These are phyloP conservation scores for Tulasnella sp. DNA, from an alignment of 768 basidiomycete species.

Conservation along the genomic window DNA sequence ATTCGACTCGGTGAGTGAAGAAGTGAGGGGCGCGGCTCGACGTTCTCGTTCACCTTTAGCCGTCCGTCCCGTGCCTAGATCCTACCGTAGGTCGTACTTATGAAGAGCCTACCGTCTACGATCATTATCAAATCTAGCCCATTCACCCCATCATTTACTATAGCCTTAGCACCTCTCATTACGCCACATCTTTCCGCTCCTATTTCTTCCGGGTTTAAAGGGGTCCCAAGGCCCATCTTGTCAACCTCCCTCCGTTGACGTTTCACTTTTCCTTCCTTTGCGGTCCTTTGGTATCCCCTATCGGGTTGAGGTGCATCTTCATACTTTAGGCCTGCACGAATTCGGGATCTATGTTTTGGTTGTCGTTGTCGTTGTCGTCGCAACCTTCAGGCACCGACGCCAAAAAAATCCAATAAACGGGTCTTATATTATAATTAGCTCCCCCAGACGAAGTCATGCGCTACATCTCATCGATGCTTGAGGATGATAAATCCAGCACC, in stretches of 20 bases:
- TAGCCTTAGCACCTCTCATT: conserved; percentile 47
- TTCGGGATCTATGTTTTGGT: background rate
- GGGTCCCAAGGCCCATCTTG: conserved; percentile 34
- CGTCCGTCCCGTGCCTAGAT: background rate
- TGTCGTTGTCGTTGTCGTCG: background rate
- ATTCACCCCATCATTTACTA: background rate
- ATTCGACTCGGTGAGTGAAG: background rate
- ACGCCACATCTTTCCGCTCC: background rate
- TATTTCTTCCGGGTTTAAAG: background rate
- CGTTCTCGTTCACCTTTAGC: background rate
- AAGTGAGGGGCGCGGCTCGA: background rate
- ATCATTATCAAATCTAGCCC: background rate
- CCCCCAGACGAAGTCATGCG: background rate
- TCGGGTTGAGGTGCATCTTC: background rate
- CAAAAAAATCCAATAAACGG: background rate
- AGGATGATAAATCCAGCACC: background rate
- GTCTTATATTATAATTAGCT: background rate
- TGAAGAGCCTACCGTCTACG: background rate
- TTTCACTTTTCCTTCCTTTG: background rate
- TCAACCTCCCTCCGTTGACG: no score
- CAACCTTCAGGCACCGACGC: background rate
- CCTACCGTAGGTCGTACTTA: no score
- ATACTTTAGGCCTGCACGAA: background rate
- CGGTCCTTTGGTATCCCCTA: background rate
- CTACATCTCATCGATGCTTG: background rate